phyloP scores from a whole-genome alignment of 345 rosid species.

The Theobroma cacao region DNA sequence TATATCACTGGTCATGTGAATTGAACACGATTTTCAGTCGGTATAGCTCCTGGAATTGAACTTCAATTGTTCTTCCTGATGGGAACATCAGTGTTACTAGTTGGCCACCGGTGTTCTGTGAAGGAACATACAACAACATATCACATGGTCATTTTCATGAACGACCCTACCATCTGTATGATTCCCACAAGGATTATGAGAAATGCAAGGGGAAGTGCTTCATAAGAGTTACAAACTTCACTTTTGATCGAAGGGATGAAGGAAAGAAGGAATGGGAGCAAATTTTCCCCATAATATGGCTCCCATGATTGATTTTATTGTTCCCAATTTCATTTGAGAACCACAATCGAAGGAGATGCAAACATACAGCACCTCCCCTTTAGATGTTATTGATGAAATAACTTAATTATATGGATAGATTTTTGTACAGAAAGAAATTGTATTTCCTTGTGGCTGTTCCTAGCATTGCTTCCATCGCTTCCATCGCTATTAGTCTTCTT shows the following conservation, averaged over 20 bases:
- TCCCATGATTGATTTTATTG: not conserved
- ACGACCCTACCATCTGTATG: not conserved
- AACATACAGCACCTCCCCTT: too few species aligned
- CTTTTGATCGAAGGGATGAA: constrained; percentile 3
- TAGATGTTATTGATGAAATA: too few species aligned
- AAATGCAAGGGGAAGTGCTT: constrained; percentile 5
- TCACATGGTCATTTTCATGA: not conserved
- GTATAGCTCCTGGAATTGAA: not conserved
- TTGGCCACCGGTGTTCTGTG: constrained; percentile 1
- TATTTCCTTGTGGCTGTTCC: too few species aligned
- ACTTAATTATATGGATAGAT: too few species aligned
- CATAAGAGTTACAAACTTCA: not conserved
- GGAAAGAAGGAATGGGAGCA: not conserved
- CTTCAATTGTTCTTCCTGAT: too few species aligned
- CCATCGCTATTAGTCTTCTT: too few species aligned
- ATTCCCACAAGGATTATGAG: constrained; percentile 14
- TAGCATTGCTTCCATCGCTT: too few species aligned
- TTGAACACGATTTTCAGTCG: not conserved
- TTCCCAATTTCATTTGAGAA: too few species aligned
- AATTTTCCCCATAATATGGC: not conserved
- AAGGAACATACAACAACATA: constrained; percentile 1
- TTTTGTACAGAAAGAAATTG: too few species aligned
- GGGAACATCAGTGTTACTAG: not conserved
- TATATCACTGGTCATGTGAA: not conserved
- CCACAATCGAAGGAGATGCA: too few species aligned